Evolutionary conservation across 2,329 filamentous ascomycete genomes (phyloP).

Genomic region (Arthrinium puccinioides): DNA sequence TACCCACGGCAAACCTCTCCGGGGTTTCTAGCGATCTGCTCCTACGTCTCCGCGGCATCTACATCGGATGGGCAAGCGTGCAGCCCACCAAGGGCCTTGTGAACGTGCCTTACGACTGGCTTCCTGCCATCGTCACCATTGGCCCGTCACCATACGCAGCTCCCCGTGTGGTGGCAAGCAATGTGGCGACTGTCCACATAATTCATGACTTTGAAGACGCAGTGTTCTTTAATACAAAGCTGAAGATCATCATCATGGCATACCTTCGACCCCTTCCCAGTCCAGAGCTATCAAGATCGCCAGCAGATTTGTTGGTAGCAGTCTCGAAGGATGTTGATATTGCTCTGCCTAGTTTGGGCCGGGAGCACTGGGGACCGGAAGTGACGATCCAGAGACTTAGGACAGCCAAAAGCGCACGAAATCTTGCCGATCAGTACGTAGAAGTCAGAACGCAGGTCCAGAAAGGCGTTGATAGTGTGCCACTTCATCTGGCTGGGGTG

Average conservation of each 20-base stretch:
- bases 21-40: conserved; percentile 45
- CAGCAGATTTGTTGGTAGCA: conserved; percentile 19
- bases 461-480: conserved; percentile 48
- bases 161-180: conserved; percentile 39
- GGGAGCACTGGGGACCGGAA: conserved; percentile 36
- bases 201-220: conserved; percentile 40
- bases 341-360: conserved; percentile 36
- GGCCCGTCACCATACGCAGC: conserved; percentile 39
- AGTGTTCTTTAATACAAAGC: conserved; percentile 31
- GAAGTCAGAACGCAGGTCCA: conserved; percentile 43
- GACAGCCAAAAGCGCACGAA: conserved; percentile 32
- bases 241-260: conserved; percentile 54
- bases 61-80: conserved; percentile 56
- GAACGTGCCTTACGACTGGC: conserved; percentile 40
- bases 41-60: conserved; percentile 51
- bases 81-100: conserved; percentile 25
- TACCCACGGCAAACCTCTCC: conserved; percentile 47
- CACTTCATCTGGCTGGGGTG: conserved; percentile 51
- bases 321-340: conserved; percentile 33
- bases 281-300: conserved; percentile 5
- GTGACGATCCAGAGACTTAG: conserved; percentile 30
- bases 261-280: conserved; percentile 38
- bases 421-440: conserved; percentile 36
- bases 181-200: conserved; percentile 46
- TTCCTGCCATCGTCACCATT: conserved; percentile 51